Evolutionary conservation across 345 rosid species (phyloP), one percentile per base, ranked within the genome.

Genomic region (Eucalyptus sp.): DNA sequence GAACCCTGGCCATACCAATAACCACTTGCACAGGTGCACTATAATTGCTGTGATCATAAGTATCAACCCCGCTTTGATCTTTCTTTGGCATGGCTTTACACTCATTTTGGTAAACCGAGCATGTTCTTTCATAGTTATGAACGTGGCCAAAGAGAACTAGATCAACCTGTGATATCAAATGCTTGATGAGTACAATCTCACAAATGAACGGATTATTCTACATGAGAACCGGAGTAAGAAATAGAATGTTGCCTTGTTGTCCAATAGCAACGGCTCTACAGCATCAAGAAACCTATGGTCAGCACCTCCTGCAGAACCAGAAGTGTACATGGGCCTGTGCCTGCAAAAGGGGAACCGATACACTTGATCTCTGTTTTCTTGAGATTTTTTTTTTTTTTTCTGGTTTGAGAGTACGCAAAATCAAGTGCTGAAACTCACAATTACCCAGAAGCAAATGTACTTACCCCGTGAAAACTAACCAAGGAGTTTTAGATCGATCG

Each of bases 1-100:
- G 92, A 94, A 96, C 84, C 96, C 96, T n/a, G 49, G 96, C 98
- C 96, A 93, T 95, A 87, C 98, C 98, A 43, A 95, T 93, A 46
- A 96, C 86, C 20, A 91, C 93, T 7, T 95, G 98, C 52, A 96
- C 93, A 2, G 96, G 96, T 64, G 96, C 95, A 10, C 25, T 89
- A 90, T 95, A 96, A 87, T 92, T 94, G 88, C 89, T 92, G 89
- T 94, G 93, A 52, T 95, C 94, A 50, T 95, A 95, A 13, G 93
- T 92, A 91, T 93, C 95, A 7, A 90, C 41, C 41, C 96, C 94
- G 14, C 87, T 88, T 79, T 49, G 76, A 89, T 92, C 95, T 90
- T 90, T 95, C 10, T 33, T 49, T 25, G 98, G 98, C 93, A 91
- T 92, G 81, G 92, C 95, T 52, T 89, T 88, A 90, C 98, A 96